phyloP scores from a whole-genome alignment of 2,329 filamentous ascomycete species.

The Spiromastix sp. region DNA sequence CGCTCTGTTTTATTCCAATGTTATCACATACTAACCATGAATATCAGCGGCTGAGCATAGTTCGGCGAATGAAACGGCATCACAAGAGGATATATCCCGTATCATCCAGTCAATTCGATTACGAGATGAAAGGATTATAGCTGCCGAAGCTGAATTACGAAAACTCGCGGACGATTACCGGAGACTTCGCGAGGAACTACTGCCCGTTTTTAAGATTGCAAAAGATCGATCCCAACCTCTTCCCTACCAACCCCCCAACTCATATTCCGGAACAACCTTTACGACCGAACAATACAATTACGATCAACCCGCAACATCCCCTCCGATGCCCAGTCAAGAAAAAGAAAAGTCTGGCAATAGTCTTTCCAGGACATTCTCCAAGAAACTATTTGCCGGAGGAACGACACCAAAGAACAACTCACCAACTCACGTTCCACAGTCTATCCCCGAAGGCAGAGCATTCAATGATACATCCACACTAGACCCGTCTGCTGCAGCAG shows the following conservation, averaged over 20 bases:
- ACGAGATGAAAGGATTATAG: constrained; percentile 79
- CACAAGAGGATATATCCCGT: constrained; percentile 83
- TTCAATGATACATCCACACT: constrained; percentile 40
- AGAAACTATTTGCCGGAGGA: constrained; percentile 59
- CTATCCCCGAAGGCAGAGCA: constrained; percentile 57
- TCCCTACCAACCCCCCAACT: constrained; percentile 42
- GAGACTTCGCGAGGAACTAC: constrained; percentile 77
- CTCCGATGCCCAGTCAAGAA: constrained; percentile 20
- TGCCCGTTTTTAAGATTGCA: constrained; percentile 78
- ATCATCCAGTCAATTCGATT: constrained; percentile 82
- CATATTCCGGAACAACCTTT: constrained; percentile 14
- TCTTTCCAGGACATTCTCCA: constrained; percentile 63
- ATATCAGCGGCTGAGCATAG: constrained; percentile 73
- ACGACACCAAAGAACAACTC: constrained; percentile 65
- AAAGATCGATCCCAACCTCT: constrained; percentile 89
- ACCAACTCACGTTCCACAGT: constrained; percentile 58
- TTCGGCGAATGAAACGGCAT: constrained; percentile 74
- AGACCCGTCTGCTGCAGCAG: constrained; percentile 58
- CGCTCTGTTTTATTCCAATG: too few species aligned
- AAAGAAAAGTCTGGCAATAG: constrained; percentile 39
- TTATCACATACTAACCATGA: too few species aligned
- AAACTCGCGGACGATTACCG: constrained; percentile 81
- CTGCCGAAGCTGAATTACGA: constrained; percentile 73
- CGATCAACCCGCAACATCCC: constrained; percentile 31
- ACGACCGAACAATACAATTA: constrained; percentile 22